Evolutionary conservation across 208 protist species (phyloP), one percentile per base, ranked within the genome.

Genomic region (Herpetomonas muscarum): DNA sequence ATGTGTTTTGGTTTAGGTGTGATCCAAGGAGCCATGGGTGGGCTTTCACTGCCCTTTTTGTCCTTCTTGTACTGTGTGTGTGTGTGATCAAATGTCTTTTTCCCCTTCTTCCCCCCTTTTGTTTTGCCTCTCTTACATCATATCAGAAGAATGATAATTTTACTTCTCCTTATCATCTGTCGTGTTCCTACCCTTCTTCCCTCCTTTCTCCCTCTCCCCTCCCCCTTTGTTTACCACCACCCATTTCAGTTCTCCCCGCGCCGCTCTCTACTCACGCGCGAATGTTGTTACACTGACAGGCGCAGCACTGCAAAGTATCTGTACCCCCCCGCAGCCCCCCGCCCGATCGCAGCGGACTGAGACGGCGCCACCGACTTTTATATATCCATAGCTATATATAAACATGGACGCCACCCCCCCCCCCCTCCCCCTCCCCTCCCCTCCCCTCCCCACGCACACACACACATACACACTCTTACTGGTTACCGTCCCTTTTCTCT

Each of bases 231-330:
- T 24, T 36, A 9, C 12, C 17, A n/a, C 1, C 32, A 21, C 50
- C 50, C 39, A 34, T 61, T 61, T 51, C 19, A 50, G 5, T 3
- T 61, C 1, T 50, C 7, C 0, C 29, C 24, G 28, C 50, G 13
- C 26, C 41, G 36, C 26, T 3, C 24, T 37, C 36, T 41, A 26
- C n/a, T 15, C 5, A 49, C 54, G 19, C n/a, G 15, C 22, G 31
- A 21, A 30, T 3, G 28, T 3, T 25, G 5, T 24, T 3, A 49
- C 28, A 12, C 32, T 28, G 17, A 0, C 10, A 34, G 17, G 25
- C 24, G 21, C 1, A 24, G 10, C 32, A 41, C 29, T 29, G 6
- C 48, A 45, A 1, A 32, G 17, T 15, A n/a, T n/a, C n/a, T n/a
- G n/a, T n/a, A n/a, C n/a, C n/a, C n/a, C n/a, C n/a, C n/a, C n/a